Percentiles rank a stretch among this genome's conserved stretches.
These are phyloP conservation scores for Ustilago shanxiensis DNA, from an alignment of 1,284 basidiomycete species.

Conservation along the genomic window DNA sequence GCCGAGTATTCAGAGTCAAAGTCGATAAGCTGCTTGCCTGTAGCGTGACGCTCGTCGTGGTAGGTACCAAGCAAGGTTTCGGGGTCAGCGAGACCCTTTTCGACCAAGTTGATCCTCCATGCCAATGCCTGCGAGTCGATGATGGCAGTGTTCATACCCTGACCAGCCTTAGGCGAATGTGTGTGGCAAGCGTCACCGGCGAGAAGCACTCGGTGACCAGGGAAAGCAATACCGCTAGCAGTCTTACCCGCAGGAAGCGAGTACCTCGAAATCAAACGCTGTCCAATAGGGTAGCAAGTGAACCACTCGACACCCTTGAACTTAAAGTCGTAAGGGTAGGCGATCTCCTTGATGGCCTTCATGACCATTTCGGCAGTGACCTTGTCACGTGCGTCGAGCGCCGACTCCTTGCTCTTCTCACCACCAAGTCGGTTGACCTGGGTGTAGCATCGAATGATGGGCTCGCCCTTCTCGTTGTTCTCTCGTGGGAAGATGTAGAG, in stretches of 20 bases:
- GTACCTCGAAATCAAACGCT: conserved; percentile 59
- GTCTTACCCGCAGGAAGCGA: conserved; percentile 54
- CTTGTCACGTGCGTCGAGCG: conserved; percentile 61
- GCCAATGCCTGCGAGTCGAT: conserved; percentile 71
- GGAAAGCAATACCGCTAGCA: conserved; percentile 36
- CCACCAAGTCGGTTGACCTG: conserved; percentile 67
- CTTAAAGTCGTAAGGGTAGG: conserved; percentile 70
- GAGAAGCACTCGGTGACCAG: conserved; percentile 69
- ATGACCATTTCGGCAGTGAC: conserved; percentile 70
- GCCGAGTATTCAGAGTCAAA: conserved; percentile 71
- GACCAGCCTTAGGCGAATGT: conserved; percentile 71
- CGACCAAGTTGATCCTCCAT: conserved; percentile 71
- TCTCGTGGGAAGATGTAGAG: conserved; percentile 70
- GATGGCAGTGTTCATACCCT: conserved; percentile 72
- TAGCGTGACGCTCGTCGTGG: conserved; percentile 70
- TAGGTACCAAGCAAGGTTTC: conserved; percentile 70
- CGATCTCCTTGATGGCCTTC: conserved; percentile 70
- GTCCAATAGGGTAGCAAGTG: conserved; percentile 70
- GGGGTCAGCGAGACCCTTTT: conserved; percentile 70
- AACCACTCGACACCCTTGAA: conserved; percentile 71
- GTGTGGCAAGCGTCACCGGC: conserved; percentile 72
- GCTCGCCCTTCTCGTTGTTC: conserved; percentile 68
- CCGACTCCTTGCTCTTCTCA: conserved; percentile 59
- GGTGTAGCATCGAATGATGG: conserved; percentile 69
- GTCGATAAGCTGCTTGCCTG: conserved; percentile 71